These are phyloP conservation scores for Mycena belliarum DNA, from an alignment of 768 basidiomycete genomes.

Conservation along the genomic window DNA sequence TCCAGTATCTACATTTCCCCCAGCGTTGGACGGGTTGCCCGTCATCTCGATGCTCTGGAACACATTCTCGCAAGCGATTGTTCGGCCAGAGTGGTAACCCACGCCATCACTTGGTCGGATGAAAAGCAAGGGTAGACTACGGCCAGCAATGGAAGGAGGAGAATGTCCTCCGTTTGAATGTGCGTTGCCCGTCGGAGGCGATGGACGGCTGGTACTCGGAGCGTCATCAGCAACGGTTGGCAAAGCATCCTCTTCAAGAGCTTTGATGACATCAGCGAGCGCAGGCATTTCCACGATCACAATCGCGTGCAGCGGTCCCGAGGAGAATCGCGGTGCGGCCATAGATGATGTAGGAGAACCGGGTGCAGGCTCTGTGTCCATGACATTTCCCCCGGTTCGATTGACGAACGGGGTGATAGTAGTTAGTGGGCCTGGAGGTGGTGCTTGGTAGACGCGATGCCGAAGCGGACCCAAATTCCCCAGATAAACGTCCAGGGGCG, in stretches of 20 bases:
- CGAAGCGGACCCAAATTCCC: constrained; percentile 86
- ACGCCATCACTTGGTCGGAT: constrained; percentile 83
- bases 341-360: constrained; percentile 31
- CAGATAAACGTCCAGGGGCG: constrained; percentile 85
- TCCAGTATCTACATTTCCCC: constrained; percentile 54
- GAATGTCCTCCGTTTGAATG: constrained; percentile 31
- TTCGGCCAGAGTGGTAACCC: constrained; percentile 86
- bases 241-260: constrained; percentile 70
- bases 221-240: constrained; percentile 40
- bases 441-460: constrained; percentile 75
- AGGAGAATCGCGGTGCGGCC: constrained; percentile 32
- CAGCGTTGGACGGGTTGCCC: constrained; percentile 47
- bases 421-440: constrained; percentile 68
- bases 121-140: constrained; percentile 77
- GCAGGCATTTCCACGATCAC: constrained; percentile 87
- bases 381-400: constrained; percentile 31
- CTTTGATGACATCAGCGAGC: constrained; percentile 72
- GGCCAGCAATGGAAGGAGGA: constrained; percentile 59
- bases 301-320: constrained; percentile 68
- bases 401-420: constrained; percentile 58
- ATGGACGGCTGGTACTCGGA: constrained; percentile 37
- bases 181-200: constrained; percentile 28
- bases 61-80: constrained; percentile 79
- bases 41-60: constrained; percentile 69
- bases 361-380: constrained; percentile 26